Conservation (phyloP, 2,329 filamentous ascomycete genomes). For the Pestalotiopsis sp. region DNA sequence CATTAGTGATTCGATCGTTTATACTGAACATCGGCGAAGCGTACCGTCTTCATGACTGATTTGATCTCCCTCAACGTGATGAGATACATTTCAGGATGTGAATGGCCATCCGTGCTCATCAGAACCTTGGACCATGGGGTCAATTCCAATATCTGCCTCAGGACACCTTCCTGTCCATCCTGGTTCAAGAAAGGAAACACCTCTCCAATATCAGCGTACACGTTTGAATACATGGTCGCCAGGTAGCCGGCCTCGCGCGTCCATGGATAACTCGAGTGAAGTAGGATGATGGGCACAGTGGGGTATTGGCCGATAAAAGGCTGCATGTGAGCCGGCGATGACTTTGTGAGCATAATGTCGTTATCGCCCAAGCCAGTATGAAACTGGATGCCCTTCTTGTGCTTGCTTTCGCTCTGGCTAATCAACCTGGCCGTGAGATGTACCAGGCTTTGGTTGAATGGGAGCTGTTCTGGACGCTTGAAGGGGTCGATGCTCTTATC, state of each 20-base stretch:
- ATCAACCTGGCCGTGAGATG: conserved; percentile 64
- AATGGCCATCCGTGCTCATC: conserved; percentile 81
- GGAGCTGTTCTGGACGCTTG: conserved; percentile 60
- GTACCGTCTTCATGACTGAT: conserved; percentile 67
- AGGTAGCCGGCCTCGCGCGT: conserved; percentile 78
- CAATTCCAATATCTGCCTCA: conserved; percentile 75
- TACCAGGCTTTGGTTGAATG: conserved; percentile 71
- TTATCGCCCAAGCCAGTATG: conserved; percentile 83
- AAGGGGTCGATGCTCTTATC: conserved; percentile 31
- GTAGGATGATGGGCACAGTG: conserved; percentile 71
- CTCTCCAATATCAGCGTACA: conserved; percentile 81
- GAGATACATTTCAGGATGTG: conserved; percentile 76
- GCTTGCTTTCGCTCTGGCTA: conserved; percentile 38
- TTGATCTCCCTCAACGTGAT: conserved; percentile 73
- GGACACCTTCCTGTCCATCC: conserved; percentile 70
- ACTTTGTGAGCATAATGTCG: conserved; percentile 69
- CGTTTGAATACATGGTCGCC: conserved; percentile 75
- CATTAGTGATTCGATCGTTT: no score
- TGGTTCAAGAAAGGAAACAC: conserved; percentile 79
- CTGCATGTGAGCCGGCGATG: conserved; percentile 78
- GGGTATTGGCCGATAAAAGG: conserved; percentile 70
- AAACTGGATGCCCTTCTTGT: conserved; percentile 77
- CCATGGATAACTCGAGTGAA: conserved; percentile 83
- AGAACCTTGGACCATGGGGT: conserved; percentile 75
- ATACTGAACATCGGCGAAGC: no score